Conservation (phyloP, 441 rosid genomes). For the Kokia cookei region DNA sequence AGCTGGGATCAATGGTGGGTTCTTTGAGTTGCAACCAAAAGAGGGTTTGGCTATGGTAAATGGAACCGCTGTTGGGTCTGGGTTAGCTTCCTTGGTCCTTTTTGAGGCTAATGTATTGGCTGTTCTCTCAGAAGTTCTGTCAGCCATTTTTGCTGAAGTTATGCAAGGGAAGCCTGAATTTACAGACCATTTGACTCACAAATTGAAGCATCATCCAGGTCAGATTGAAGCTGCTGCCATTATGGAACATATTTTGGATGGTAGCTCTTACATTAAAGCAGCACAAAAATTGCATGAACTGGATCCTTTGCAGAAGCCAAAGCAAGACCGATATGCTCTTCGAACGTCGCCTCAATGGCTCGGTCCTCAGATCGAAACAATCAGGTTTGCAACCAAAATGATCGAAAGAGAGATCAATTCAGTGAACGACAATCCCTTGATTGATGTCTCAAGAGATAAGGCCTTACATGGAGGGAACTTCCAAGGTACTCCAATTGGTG, state of each 20-base stretch:
- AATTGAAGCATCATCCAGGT: slow-evolving; percentile 53
- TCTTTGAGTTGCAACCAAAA: slow-evolving; percentile 46
- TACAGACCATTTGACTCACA: slow-evolving; percentile 50
- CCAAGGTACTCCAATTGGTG: slow-evolving; percentile 58
- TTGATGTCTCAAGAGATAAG: slow-evolving; percentile 48
- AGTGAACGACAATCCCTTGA: slow-evolving; percentile 52
- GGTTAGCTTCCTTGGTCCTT: slow-evolving; percentile 40
- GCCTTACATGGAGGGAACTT: slow-evolving; percentile 51
- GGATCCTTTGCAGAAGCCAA: slow-evolving; percentile 51
- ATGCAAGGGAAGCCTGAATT: slow-evolving; percentile 55
- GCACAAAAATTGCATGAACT: slow-evolving; percentile 35
- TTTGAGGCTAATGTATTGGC: slow-evolving; percentile 32
- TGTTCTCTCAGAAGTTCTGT: slow-evolving; percentile 32
- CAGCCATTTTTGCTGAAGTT: slow-evolving; percentile 43
- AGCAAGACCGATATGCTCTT: slow-evolving; percentile 50
- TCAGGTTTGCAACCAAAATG: slow-evolving; percentile 38
- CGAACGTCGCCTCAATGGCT: slow-evolving; percentile 53
- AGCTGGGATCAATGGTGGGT: slow-evolving; percentile 25
- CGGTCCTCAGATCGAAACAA: slow-evolving; percentile 48
- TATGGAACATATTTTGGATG: slow-evolving; percentile 47
- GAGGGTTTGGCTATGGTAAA: slow-evolving; percentile 48
- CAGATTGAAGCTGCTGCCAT: slow-evolving; percentile 57
- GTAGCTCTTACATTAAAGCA: slow-evolving; percentile 39
- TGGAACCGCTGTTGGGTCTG: slow-evolving; percentile 51
- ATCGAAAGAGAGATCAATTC: slow-evolving; percentile 50